Base-by-base conservation (phyloP, 2,329 filamentous ascomycete species). In the Lachnellula occidentalis region DNA sequence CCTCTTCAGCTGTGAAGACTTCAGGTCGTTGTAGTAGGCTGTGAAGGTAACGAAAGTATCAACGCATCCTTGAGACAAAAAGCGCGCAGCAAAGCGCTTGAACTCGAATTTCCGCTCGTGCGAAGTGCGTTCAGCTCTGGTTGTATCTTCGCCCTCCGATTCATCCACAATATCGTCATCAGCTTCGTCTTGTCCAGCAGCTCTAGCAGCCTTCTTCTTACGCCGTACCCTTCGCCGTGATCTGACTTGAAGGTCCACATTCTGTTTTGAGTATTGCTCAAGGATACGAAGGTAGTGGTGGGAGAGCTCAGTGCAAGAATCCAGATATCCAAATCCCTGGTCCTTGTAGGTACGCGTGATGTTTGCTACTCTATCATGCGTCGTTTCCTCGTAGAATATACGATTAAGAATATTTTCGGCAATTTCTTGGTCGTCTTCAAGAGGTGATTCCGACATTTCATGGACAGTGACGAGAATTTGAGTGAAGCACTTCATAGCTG, bases 371-470 rank as follows among this genome's bases (percentile, higher is more conserved):
- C 88, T 80, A 58, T 99, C 92, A 66, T 99, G 92, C 0, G 92
- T 96, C 0, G 89, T 83, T 67, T 97, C 91, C 71, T 99, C 94
- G 72, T 99, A 99, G 70, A 99, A 99, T n/a, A 99, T 90, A 58
- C 92, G 89, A 65, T 88, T 95, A 50, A 96, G 83, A 12, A 95
- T 96, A 64, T 99, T 99, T 69, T 99, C 92, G 0, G 94, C 92
- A 69, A 99, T 97, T 64, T 97, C 94, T 67, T 95, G 88, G 62
- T 99, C 90, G n/a, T 96, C 92, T 59, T 96, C 92, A 31, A 89
- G 80, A 1, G 82, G 79, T 1, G 90, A 94, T 46, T 88, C 83
- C 1, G 85, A 78, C 92, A 99, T 97, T 58, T 95, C 90, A 65
- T 96, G 91, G 2, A 97, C 87, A 0, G 92, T 96, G 24, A 96